Conservation (phyloP, 2,329 filamentous ascomycete species). For the Myriosclerotinia curreyana region DNA sequence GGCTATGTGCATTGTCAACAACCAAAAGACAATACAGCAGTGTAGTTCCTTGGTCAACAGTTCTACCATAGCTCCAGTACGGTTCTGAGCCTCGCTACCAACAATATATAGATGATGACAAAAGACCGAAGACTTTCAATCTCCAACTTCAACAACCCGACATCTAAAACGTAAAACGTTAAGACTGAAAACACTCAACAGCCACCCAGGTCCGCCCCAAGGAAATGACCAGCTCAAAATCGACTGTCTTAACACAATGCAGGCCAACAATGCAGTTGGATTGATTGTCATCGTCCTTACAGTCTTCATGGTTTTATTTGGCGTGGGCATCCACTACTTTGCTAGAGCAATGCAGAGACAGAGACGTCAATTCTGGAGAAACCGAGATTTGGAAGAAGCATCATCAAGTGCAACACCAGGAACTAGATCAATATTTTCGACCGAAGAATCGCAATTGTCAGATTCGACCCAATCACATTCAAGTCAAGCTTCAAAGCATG, state of each 20-base stretch:
- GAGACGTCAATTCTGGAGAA: not conserved
- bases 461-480: slow-evolving; percentile 3
- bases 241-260: not conserved
- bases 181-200: not conserved
- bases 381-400: not conserved
- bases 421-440: not conserved
- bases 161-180: not conserved
- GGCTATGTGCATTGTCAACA: not conserved
- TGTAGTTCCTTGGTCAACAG: not conserved
- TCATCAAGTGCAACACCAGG: not conserved
- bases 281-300: not conserved
- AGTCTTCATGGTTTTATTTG: not conserved
- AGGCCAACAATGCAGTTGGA: not conserved
- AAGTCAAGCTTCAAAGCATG: not conserved
- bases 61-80: not conserved
- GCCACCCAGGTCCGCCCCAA: not conserved
- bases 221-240: not conserved
- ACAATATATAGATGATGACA: not conserved
- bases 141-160: not conserved
- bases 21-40: slow-evolving; percentile 1
- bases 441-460: not conserved
- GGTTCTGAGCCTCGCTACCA: not conserved
- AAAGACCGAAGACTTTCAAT: not conserved
- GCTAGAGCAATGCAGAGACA: not conserved
- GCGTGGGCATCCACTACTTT: slow-evolving; percentile 1